phyloP scores from a whole-genome alignment of 2,329 filamentous ascomycete genomes.

The Capronia americana region DNA sequence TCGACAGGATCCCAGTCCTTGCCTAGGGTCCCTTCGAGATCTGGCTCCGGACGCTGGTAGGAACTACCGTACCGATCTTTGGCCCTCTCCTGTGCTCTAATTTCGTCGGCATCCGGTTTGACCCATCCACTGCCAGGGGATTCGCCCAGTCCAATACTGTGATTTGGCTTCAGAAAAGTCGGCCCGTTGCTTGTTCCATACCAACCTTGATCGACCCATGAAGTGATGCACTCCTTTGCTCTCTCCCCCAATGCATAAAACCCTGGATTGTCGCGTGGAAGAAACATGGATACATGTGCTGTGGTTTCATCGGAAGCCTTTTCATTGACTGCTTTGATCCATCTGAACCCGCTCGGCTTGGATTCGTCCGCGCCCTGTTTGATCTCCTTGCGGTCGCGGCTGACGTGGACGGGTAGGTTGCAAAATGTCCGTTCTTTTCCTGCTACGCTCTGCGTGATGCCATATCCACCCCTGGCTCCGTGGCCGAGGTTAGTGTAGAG shows the following conservation, averaged over 20 bases:
- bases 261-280: slow-evolving; percentile 52
- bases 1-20: slow-evolving; percentile 36
- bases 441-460: slow-evolving; percentile 56
- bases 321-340: slow-evolving; percentile 78
- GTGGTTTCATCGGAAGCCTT: slow-evolving; percentile 76
- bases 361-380: slow-evolving; percentile 37
- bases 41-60: slow-evolving; percentile 2
- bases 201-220: slow-evolving; percentile 45
- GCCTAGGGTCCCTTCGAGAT: slow-evolving; percentile 21
- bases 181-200: slow-evolving; percentile 37
- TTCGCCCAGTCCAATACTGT: slow-evolving; percentile 30
- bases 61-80: slow-evolving; percentile 25
- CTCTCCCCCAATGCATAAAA: slow-evolving; percentile 50
- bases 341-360: slow-evolving; percentile 57
- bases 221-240: slow-evolving; percentile 48
- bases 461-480: slow-evolving; percentile 60
- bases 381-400: slow-evolving; percentile 35
- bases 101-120: slow-evolving; percentile 36
- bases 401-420: slow-evolving; percentile 65
- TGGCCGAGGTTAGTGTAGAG: slow-evolving; percentile 84
- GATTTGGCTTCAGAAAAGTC: slow-evolving; percentile 28
- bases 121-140: slow-evolving; percentile 36
- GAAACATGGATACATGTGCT: slow-evolving; percentile 71
- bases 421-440: slow-evolving; percentile 82
- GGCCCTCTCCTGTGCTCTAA: slow-evolving; percentile 35